These are phyloP conservation scores for Trichoderma atrobrunneum DNA, from an alignment of 2,329 filamentous ascomycete genomes.

Conservation along the genomic window DNA sequence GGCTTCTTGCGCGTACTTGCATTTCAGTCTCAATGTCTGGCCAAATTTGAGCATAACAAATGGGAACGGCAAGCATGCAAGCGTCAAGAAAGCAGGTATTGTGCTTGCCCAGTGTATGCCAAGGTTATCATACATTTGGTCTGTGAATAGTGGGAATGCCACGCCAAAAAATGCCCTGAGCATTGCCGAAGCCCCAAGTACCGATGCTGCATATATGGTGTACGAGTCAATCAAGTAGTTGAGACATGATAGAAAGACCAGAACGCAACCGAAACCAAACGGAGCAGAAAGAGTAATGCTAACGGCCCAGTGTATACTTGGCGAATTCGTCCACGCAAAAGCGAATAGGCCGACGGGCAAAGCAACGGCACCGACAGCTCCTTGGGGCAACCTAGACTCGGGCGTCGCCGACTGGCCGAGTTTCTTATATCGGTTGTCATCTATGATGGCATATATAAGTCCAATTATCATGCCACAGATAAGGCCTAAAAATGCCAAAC, in stretches of 20 bases:
- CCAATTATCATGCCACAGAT: not conserved
- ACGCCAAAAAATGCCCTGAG: not conserved
- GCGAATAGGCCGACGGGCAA: not conserved
- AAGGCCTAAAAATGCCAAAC: conserved; percentile 26
- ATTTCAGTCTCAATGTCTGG: not conserved
- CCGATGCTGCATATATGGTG: not conserved
- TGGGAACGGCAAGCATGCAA: not conserved
- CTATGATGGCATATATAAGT: not conserved
- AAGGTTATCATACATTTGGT: not conserved
- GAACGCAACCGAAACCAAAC: not conserved
- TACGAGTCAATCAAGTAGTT: not conserved
- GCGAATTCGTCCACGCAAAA: not conserved
- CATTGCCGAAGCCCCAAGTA: not conserved
- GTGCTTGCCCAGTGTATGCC: not conserved
- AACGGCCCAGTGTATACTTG: not conserved
- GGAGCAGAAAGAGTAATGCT: not conserved
- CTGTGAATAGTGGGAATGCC: not conserved
- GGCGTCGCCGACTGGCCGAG: not conserved
- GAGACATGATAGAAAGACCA: not conserved
- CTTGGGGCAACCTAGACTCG: not conserved
- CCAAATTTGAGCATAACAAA: conserved; percentile 1
- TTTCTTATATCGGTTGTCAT: not conserved
- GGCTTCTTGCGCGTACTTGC: not conserved
- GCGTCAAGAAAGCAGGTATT: not conserved
- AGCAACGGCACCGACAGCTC: not conserved